A percentile compares a stretch with the other conserved stretches of the same genome.
Evolutionary conservation across 1,284 basidiomycete species (phyloP).

Genomic region (Papiliotrema nemorosa): DNA sequence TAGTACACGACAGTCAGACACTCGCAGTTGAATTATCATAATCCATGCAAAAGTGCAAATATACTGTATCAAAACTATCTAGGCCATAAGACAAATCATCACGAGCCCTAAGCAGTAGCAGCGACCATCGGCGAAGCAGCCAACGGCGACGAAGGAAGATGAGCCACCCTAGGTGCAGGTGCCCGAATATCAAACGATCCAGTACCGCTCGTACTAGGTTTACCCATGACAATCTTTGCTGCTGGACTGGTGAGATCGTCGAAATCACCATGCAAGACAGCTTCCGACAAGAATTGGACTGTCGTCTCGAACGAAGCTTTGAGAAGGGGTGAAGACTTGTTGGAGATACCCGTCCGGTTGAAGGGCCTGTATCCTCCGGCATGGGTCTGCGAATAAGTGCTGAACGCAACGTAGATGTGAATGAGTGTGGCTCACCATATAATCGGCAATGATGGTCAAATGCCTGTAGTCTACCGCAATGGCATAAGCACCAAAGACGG

Average conservation of each 20-base stretch:
- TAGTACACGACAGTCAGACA: too few species aligned
- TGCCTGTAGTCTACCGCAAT: slow-evolving; percentile 95
- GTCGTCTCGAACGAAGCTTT: slow-evolving; percentile 99
- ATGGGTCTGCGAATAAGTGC: slow-evolving; percentile 68
- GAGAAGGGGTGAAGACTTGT: slow-evolving; percentile 85
- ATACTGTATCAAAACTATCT: too few species aligned
- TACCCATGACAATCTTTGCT: slow-evolving; percentile 85
- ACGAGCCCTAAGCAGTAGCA: neutral
- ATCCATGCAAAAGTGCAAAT: too few species aligned
- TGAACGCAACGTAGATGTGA: neutral
- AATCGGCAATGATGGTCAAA: slow-evolving; percentile 96
- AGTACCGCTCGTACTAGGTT: slow-evolving; percentile 77
- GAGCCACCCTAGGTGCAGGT: slow-evolving; percentile 8
- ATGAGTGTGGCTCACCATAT: slow-evolving; percentile 68
- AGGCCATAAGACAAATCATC: too few species aligned
- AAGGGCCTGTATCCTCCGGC: slow-evolving; percentile 97
- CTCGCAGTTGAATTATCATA: too few species aligned
- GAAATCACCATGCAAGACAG: slow-evolving; percentile 89
- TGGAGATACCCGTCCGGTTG: slow-evolving; percentile 90
- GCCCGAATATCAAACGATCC: slow-evolving; percentile 71
- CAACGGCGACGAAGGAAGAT: too few species aligned
- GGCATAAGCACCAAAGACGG: slow-evolving; percentile 94
- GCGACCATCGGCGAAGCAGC: neutral
- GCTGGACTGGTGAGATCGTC: slow-evolving; percentile 80
- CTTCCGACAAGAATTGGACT: slow-evolving; percentile 90